Evolutionary conservation across 108 stramenopile species (phyloP).

Genomic region (Cylindrotheca closterium): DNA sequence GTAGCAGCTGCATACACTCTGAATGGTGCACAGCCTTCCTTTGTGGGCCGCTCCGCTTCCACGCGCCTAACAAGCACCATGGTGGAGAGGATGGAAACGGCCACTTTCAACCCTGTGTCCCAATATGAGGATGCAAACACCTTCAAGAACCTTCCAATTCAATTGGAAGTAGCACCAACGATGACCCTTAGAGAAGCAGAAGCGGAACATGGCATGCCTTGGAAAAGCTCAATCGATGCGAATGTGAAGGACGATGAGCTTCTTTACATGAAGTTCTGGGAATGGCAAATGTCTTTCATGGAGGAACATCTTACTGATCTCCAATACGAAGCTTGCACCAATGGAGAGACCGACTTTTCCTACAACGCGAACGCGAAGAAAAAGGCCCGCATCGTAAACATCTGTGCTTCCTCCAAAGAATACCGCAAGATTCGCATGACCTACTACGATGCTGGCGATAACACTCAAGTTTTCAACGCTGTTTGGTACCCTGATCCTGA

Average conservation of each 20-base stretch:
- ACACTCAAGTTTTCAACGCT: slow-evolving; percentile 94
- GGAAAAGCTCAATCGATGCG: slow-evolving; percentile 67
- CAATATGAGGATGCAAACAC: slow-evolving; percentile 7
- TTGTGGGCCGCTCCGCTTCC: background rate
- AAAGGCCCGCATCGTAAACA: slow-evolving; percentile 77
- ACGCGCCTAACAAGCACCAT: background rate
- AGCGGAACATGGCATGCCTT: slow-evolving; percentile 77
- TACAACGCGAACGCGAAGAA: slow-evolving; percentile 71
- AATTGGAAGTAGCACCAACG: background rate
- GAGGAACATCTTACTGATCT: slow-evolving; percentile 64
- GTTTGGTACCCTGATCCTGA: slow-evolving; percentile 90
- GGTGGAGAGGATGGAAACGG: slow-evolving; percentile 11
- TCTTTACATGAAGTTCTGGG: slow-evolving; percentile 89
- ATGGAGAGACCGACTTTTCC: slow-evolving; percentile 56
- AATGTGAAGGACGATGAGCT: slow-evolving; percentile 50
- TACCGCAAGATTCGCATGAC: slow-evolving; percentile 93
- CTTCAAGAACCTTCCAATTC: slow-evolving; percentile 13
- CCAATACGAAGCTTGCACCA: slow-evolving; percentile 56
- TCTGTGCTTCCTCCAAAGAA: slow-evolving; percentile 69
- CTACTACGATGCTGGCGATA: slow-evolving; percentile 94
- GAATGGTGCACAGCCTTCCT: slow-evolving; percentile 3
- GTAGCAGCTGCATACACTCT: slow-evolving; percentile 26
- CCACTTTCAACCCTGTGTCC: slow-evolving; percentile 10
- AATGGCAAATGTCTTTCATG: slow-evolving; percentile 86
- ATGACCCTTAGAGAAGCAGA: slow-evolving; percentile 45